These are phyloP conservation scores for Purpureocillium takamizusanense DNA, from an alignment of 2,329 filamentous ascomycete species.

Conservation along the genomic window DNA sequence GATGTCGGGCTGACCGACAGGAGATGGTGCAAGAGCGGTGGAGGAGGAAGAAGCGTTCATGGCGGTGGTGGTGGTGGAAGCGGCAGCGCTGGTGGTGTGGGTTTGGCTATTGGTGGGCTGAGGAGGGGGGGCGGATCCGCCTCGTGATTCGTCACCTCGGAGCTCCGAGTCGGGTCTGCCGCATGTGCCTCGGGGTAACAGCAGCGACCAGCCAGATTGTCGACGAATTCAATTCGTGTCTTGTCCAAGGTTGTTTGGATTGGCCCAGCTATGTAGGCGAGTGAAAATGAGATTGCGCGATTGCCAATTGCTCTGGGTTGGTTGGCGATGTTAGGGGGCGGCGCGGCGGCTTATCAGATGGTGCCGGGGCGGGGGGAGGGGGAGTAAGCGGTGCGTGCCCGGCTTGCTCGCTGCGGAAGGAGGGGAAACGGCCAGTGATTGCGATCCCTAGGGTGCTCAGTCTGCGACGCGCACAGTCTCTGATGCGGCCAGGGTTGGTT, in stretches of 20 bases:
- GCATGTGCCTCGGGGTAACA: slow-evolving; percentile 3
- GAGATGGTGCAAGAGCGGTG: slow-evolving; percentile 12
- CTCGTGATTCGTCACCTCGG: slow-evolving; percentile 12
- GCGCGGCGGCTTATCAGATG: no score
- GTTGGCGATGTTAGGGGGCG: no score
- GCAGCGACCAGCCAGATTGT: neutral
- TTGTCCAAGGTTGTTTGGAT: neutral
- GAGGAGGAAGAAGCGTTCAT: slow-evolving; percentile 12
- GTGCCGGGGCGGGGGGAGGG: no score
- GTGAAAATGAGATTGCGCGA: no score
- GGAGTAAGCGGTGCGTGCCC: no score
- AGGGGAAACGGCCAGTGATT: no score
- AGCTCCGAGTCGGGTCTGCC: slow-evolving; percentile 14
- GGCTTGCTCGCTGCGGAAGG: no score
- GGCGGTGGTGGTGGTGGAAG: slow-evolving; percentile 9
- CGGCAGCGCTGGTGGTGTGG: slow-evolving; percentile 14
- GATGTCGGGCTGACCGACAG: slow-evolving; percentile 4
- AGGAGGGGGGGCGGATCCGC: slow-evolving; percentile 3
- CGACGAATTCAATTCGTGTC: neutral
- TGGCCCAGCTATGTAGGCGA: no score
- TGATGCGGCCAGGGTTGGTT: no score
- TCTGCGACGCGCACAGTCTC: no score
- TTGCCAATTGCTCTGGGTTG: no score
- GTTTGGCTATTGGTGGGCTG: slow-evolving; percentile 3
- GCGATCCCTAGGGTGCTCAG: no score